phyloP scores from a whole-genome alignment of 1,139 yeast species.

The Hemisphaericaspora lyxosophila region DNA sequence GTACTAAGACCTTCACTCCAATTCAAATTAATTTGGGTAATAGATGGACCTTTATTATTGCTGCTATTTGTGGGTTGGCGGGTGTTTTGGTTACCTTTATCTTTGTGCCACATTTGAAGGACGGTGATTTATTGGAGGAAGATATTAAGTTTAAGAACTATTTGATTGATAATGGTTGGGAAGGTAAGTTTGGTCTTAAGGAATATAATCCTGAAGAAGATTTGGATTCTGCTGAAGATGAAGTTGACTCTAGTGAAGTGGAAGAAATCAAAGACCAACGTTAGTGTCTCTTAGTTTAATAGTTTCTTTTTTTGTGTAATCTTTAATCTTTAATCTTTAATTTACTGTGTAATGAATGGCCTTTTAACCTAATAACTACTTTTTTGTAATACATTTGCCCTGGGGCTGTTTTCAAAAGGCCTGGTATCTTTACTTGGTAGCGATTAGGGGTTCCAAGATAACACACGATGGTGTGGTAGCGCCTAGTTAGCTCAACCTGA shows the following conservation, averaged over 20 bases:
- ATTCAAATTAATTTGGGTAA: conserved; percentile 35
- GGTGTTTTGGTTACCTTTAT: conserved; percentile 63
- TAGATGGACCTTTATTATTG: conserved; percentile 52
- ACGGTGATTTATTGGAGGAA: conserved; percentile 65
- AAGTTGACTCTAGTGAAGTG: conserved; percentile 2
- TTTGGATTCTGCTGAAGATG: conserved; percentile 9
- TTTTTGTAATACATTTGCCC: too few species aligned
- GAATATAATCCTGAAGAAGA: conserved; percentile 22
- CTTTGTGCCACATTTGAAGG: conserved; percentile 66
- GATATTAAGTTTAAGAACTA: conserved; percentile 64
- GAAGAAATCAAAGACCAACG: conserved; percentile 1
- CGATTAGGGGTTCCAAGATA: too few species aligned
- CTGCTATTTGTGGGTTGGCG: conserved; percentile 66
- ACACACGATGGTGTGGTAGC: too few species aligned
- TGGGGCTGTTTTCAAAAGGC: too few species aligned
- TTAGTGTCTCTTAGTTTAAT: too few species aligned
- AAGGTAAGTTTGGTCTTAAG: conserved; percentile 54
- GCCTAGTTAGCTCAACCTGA: too few species aligned
- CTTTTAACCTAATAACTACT: too few species aligned
- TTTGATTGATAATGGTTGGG: conserved; percentile 66
- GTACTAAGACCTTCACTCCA: conserved; percentile 46
- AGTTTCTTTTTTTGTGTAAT: too few species aligned
- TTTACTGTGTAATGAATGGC: too few species aligned
- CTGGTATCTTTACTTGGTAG: too few species aligned
- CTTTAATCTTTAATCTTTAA: not conserved